Evolutionary conservation across 257 asterid genomes (phyloP).

Genomic region (Solanum sejunctum): DNA sequence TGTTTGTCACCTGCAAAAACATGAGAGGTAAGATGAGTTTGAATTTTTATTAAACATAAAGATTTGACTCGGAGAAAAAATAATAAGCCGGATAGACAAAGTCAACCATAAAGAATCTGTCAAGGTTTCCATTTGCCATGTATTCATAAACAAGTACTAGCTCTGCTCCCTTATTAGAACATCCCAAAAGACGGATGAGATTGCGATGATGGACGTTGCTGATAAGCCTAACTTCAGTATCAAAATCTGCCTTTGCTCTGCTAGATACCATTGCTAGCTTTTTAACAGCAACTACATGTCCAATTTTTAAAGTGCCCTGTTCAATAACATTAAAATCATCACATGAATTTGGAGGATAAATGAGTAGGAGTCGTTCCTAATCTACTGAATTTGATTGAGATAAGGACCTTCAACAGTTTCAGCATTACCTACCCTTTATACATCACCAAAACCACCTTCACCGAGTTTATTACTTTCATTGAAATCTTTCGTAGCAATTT

Average conservation of each 20-base stretch:
- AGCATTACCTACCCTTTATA: slow-evolving; percentile 36
- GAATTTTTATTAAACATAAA: background rate
- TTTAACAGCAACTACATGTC: slow-evolving; percentile 65
- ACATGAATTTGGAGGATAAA: background rate
- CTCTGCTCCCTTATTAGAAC: slow-evolving; percentile 58
- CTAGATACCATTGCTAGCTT: slow-evolving; percentile 30
- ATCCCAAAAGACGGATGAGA: too few species aligned
- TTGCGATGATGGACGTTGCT: slow-evolving; percentile 85
- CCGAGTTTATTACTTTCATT: slow-evolving; percentile 63
- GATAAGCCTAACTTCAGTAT: slow-evolving; percentile 65
- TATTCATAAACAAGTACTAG: slow-evolving; percentile 58
- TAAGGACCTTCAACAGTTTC: background rate
- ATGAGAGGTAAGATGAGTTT: background rate
- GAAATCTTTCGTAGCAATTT: slow-evolving; percentile 47
- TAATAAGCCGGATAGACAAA: background rate
- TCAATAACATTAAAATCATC: background rate
- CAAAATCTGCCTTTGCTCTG: slow-evolving; percentile 63
- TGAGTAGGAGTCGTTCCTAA: background rate
- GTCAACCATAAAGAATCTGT: slow-evolving; percentile 48
- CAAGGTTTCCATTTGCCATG: slow-evolving; percentile 75
- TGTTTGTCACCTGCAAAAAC: slow-evolving; percentile 39
- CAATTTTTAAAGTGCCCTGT: slow-evolving; percentile 67
- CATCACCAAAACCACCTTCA: slow-evolving; percentile 75
- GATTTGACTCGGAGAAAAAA: background rate
- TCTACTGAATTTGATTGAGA: background rate